Evolutionary conservation across 306 rosid species (phyloP).

Genomic region (Quercus cerris): DNA sequence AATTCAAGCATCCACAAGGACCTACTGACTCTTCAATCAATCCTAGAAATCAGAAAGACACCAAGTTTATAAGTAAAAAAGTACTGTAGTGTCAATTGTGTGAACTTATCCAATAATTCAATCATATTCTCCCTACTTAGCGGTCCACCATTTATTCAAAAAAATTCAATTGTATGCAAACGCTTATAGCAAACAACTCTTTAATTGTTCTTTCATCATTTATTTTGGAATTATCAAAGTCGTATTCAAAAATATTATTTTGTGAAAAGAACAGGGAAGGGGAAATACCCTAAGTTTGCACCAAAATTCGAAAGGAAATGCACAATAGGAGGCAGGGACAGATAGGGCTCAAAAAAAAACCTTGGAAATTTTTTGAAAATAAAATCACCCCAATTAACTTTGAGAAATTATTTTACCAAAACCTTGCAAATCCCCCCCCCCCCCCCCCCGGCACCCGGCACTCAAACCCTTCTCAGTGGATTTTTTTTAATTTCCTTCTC

Average conservation of each 20-base stretch:
- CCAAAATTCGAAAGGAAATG: not conserved
- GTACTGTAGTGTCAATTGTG: not conserved
- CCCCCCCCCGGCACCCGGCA: too few species aligned
- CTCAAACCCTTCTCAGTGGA: too few species aligned
- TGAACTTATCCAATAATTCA: not conserved
- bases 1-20: not conserved
- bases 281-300: not conserved
- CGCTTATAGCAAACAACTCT: not conserved
- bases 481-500: not conserved
- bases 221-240: not conserved
- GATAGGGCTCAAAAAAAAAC: not conserved
- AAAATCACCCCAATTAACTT: not conserved
- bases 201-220: not conserved
- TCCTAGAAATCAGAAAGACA: not conserved
- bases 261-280: not conserved
- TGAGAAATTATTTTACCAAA: not conserved
- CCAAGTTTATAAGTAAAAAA: not conserved
- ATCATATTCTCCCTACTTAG: not conserved
- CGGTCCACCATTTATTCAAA: not conserved
- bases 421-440: not conserved
- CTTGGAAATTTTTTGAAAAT: not conserved
- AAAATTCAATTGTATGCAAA: not conserved
- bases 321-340: not conserved
- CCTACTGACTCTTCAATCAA: not conserved
- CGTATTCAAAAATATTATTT: not conserved